phyloP scores from a whole-genome alignment of 805 yeast species.

The Hanseniaspora clermontiae region DNA sequence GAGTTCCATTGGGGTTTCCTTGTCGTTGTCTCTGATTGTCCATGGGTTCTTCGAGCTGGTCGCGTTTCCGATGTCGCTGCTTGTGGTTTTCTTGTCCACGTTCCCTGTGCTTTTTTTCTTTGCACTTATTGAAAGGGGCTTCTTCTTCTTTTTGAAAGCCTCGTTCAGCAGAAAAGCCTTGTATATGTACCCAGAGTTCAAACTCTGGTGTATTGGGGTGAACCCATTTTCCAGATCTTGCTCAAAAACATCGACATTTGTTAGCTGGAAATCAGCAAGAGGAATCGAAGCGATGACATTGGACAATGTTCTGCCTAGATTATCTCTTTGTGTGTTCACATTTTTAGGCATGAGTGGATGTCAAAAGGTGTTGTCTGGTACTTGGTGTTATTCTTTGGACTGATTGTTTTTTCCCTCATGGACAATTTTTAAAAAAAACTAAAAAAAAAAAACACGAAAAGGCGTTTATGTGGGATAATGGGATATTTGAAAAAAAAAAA shows the following conservation, averaged over 20 bases:
- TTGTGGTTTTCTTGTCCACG: background rate
- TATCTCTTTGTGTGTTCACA: constrained; percentile 35
- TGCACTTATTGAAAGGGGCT: constrained; percentile 7
- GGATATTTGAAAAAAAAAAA: too few relatives aligned
- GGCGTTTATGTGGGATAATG: background rate
- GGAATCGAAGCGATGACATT: constrained; percentile 21
- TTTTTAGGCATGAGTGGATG: constrained; percentile 7
- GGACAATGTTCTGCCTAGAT: constrained; percentile 47
- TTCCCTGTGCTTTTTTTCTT: constrained; percentile 3
- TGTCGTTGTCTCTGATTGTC: constrained; percentile 52
- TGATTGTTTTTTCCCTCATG: background rate
- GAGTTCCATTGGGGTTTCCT: constrained; percentile 61
- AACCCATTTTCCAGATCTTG: constrained; percentile 69
- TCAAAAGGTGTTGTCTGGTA: background rate
- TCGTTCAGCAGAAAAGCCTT: constrained; percentile 24
- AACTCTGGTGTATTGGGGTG: constrained; percentile 64
- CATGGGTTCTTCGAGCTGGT: constrained; percentile 23
- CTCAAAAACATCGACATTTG: constrained; percentile 30
- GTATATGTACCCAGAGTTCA: constrained; percentile 24
- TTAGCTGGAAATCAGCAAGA: constrained; percentile 18
- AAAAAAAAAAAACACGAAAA: too few relatives aligned
- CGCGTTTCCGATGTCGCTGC: constrained; percentile 12
- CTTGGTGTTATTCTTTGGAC: background rate
- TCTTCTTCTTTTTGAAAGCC: constrained; percentile 19
- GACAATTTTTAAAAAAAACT: background rate